Conservation (phyloP, 257 asterid species). For the Solanum dulcamara region DNA sequence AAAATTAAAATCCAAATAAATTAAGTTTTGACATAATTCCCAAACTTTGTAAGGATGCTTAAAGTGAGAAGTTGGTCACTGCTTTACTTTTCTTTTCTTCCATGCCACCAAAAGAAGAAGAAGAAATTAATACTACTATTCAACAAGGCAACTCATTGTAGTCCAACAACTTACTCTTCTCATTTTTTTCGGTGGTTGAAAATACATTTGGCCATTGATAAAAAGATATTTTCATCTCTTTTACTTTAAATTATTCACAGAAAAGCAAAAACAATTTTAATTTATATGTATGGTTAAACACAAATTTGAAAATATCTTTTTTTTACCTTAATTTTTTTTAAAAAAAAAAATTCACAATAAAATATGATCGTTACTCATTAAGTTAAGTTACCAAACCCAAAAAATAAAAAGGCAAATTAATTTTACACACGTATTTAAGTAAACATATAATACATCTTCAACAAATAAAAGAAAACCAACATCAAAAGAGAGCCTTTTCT, state of each 20-base stretch:
- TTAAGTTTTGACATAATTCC: neutral
- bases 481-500: neutral
- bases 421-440: neutral
- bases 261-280: no score
- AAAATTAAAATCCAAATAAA: neutral
- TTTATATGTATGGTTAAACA: no score
- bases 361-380: neutral
- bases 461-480: neutral
- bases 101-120: neutral
- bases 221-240: no score
- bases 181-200: no score
- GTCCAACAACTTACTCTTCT: no score
- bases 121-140: neutral
- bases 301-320: no score
- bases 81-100: conserved; percentile 15
- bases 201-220: no score
- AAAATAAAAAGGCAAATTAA: neutral
- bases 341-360: no score
- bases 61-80: conserved; percentile 26
- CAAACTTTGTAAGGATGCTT: conserved; percentile 16
- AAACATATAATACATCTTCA: neutral
- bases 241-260: no score
- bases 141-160: neutral
- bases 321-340: no score
- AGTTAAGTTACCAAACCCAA: neutral